Base-by-base conservation (phyloP, 2,329 filamentous ascomycete species). In the Fusarium globosum region DNA sequence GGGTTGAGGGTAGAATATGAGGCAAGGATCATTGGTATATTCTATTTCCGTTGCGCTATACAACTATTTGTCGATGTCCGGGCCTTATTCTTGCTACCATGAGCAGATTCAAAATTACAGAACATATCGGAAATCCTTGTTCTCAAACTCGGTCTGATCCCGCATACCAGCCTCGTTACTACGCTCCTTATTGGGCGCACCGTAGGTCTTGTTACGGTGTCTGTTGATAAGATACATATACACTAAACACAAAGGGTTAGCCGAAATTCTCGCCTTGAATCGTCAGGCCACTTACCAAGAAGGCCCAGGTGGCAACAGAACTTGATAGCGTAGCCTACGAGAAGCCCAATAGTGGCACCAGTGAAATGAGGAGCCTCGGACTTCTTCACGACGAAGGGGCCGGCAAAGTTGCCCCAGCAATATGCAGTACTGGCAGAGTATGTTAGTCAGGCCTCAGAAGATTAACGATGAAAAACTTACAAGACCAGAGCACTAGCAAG, bases 151-250 rank as follows among this genome's bases (percentile, higher is more conserved):
- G 6, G 65, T 68, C 53, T 68, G 68, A 42, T 70, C 65, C 20
- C 53, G 30, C 64, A 68, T 68, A 51, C 58, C 68, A 13, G 65
- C 53, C 26, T 70, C 68, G 26, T 68, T 60, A 41, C 68, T 68
- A n/a, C 48, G 42, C 55, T 68, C 53, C 35, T 70, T 68, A 16
- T 70, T 60, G 3, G 65, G 36, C 16, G 35, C 33, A 6, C 64
- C 64, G n/a, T 68, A 64, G 6, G 38, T 52, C 26, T 65, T 70
- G 33, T 68, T 48, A 3, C 59, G 65, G 48, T 56, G 65, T 16
- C 42, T 59, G 53, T 70, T 70, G 14, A 68, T 23, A 7, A 61
- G 43, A 6, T 61, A 64, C 36, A 64, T 64, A n/a, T 64, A 64
- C 8, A 61, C 61, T 64, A 13, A 2, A n/a, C 13, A 7, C 6